Evolutionary conservation across 202 grass and related monocot species (phyloP).

Genomic region (Panicum hallii): DNA sequence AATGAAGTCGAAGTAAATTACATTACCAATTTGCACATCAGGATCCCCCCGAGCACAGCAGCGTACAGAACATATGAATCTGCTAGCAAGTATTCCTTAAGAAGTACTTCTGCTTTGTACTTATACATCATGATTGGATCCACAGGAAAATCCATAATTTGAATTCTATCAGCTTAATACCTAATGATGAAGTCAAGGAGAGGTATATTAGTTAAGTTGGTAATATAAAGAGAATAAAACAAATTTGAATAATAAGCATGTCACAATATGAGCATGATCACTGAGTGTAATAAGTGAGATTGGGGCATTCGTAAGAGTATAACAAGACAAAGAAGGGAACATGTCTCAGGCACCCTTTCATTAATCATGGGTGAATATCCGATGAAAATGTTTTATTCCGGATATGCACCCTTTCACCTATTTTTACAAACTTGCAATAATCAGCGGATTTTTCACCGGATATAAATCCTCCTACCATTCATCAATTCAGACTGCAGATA

Average conservation of each 20-base stretch:
- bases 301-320: neutral
- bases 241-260: neutral
- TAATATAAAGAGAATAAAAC: neutral
- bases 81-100: slow-evolving; percentile 82
- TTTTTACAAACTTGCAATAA: neutral
- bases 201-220: neutral
- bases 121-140: slow-evolving; percentile 60
- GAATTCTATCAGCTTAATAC: slow-evolving; percentile 4
- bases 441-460: neutral
- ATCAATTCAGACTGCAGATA: neutral
- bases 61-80: slow-evolving; percentile 78
- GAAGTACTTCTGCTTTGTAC: slow-evolving; percentile 66
- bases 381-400: neutral
- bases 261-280: neutral
- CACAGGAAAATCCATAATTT: slow-evolving; percentile 48
- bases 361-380: neutral
- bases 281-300: slow-evolving; percentile 16
- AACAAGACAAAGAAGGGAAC: neutral
- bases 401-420: neutral
- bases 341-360: neutral
- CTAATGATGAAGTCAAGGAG: slow-evolving; percentile 21
- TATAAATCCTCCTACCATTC: neutral
- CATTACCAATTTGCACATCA: slow-evolving; percentile 95
- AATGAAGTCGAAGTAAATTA: slow-evolving; percentile 18
- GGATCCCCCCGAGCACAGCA: slow-evolving; percentile 66